Conservation (phyloP, 2,329 filamentous ascomycete genomes). For the Eutypella sp. region DNA sequence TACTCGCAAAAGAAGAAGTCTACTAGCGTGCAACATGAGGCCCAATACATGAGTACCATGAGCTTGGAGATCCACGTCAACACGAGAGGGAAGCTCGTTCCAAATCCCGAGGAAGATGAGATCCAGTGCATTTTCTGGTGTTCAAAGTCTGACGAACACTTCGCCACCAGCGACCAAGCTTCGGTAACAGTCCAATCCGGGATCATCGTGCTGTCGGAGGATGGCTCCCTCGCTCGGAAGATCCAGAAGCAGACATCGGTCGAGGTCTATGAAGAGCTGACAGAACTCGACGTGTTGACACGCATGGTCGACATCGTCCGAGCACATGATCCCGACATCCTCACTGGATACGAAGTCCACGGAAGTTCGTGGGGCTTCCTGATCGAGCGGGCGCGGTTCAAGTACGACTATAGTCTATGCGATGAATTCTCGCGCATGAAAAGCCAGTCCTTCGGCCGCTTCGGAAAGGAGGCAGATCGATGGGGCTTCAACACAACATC, state of each 20-base stretch:
- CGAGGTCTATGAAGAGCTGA: conserved; percentile 67
- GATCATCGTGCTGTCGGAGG: conserved; percentile 65
- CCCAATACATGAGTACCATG: conserved; percentile 95
- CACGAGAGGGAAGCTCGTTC: conserved; percentile 71
- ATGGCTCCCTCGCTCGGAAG: conserved; percentile 52
- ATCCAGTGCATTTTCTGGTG: conserved; percentile 89
- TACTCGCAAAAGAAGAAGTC: conserved; percentile 73
- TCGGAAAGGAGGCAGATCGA: conserved; percentile 78
- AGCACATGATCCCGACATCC: conserved; percentile 78
- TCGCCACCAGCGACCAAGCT: conserved; percentile 42
- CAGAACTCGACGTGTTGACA: conserved; percentile 80
- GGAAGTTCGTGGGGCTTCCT: conserved; percentile 93
- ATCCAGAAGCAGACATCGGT: conserved; percentile 59
- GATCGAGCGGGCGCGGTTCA: conserved; percentile 78
- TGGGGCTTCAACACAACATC: conserved; percentile 96
- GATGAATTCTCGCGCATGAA: conserved; percentile 90
- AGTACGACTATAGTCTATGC: conserved; percentile 86
- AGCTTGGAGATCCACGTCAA: conserved; percentile 91
- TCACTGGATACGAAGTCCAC: conserved; percentile 94
- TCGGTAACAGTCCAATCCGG: conserved; percentile 56
- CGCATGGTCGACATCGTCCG: conserved; percentile 85
- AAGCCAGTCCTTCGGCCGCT: conserved; percentile 72
- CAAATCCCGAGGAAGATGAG: conserved; percentile 87
- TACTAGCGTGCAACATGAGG: conserved; percentile 75
- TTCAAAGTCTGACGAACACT: conserved; percentile 68